Percentiles rank a stretch among this genome's conserved stretches.
Conservation (phyloP, 2,329 filamentous ascomycete species). For the Mycosphaerelloides madeirae region DNA sequence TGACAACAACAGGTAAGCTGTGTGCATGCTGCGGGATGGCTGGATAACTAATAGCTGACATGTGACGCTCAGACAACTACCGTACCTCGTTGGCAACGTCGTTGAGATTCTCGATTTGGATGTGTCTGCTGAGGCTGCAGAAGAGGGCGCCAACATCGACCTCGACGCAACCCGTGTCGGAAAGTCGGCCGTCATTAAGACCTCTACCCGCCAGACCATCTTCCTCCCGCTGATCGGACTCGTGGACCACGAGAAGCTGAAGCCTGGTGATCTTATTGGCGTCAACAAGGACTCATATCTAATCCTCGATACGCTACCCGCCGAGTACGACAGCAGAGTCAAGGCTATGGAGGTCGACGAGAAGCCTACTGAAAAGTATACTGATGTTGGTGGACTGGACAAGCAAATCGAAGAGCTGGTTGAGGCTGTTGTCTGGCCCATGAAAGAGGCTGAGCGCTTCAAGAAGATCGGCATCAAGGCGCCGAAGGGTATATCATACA, state of each 20-base stretch:
- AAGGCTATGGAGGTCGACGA: conserved; percentile 99
- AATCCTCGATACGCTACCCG: conserved; percentile 90
- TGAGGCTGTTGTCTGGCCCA: conserved; percentile 97
- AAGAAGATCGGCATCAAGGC: conserved; percentile 99
- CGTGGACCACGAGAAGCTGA: conserved; percentile 90
- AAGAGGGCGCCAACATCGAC: conserved; percentile 98
- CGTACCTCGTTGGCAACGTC: conserved; percentile 96
- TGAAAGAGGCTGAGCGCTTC: conserved; percentile 98
- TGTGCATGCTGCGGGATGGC: conserved; percentile 22
- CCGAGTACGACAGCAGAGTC: conserved; percentile 96
- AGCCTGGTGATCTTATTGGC: conserved; percentile 93
- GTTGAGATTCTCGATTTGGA: conserved; percentile 96
- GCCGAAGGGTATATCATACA: conserved; percentile 67
- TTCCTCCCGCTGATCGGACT: conserved; percentile 96
- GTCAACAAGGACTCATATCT: conserved; percentile 99
- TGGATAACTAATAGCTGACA: conserved; percentile 2
- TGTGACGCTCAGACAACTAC: conserved; percentile 67
- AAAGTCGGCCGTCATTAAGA: conserved; percentile 99
- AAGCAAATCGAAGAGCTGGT: conserved; percentile 99
- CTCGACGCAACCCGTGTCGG: conserved; percentile 93
- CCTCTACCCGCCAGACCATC: conserved; percentile 95
- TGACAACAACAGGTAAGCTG: conserved; percentile 94
- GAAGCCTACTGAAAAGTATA: conserved; percentile 99
- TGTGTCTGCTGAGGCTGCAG: conserved; percentile 88
- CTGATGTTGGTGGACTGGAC: conserved; percentile 91